Evolutionary conservation across 768 basidiomycete species (phyloP), one percentile per base, ranked within the genome.

Genomic region (Gloeophyllum trabeum): DNA sequence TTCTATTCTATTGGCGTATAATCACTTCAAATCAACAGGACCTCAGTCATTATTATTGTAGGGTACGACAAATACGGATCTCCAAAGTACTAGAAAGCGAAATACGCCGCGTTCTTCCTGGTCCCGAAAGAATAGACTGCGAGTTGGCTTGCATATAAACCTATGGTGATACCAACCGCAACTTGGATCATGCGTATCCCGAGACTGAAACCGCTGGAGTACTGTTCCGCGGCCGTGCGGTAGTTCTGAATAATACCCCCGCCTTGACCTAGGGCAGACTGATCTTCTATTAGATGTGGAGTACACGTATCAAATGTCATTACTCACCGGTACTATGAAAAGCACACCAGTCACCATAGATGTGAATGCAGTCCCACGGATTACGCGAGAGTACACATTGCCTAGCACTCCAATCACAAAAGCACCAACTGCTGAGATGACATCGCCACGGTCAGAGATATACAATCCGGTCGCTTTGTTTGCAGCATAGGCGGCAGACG

Each of bases 341-440:
- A 90, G 61, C n/a, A 93, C 81, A n/a, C 85, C 84, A 2, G 88
- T 84, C n/a, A 90, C 83, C 84, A 90, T 92, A 7, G 81, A 77
- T 0, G 86, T 88, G 57, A 91, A 92, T 3, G 89, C 86, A 2
- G 86, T 89, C 41, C 86, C 87, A 22, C 78, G 69, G 44, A 79
- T 66, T 14, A 81, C 59, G 14, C 86, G 73, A 25, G 85, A 86
- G 55, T 88, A 89, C n/a, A 79, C 53, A 53, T 89, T 89, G 37
- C 85, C 87, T 25, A 87, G 68, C n/a, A 79, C 58, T 25, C 88
- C 86, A 45, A 87, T 78, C 24, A 79, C 73, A 49, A 87, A 71
- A 18, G 88, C 84, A 16, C 88, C 87, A 47, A 78, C 69, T 30
- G 84, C 83, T 22, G 84, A 81, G 18, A 85, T 76, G 42, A 89